Evolutionary conservation across 2,329 filamentous ascomycete species (phyloP), one percentile per base, ranked within the genome.

Genomic region (Calcarisporium arbuscula): DNA sequence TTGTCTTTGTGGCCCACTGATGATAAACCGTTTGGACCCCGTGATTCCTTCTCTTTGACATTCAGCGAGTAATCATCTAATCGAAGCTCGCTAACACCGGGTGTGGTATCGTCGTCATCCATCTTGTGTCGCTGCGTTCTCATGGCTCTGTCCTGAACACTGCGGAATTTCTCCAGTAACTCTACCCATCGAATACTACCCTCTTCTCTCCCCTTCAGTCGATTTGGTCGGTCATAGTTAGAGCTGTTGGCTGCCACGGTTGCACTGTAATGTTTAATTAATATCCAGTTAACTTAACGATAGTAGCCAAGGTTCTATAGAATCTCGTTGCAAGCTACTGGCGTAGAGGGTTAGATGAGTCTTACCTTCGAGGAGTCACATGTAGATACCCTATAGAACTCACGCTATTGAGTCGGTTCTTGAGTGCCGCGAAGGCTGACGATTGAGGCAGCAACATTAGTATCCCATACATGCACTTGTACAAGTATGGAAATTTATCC

Each of bases 391-490:
- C 92, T 56, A 98, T 96, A 34, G 92, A 89, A 65, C 86, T 94
- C 47, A 98, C 92, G 60, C 86, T 95, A 61, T 96, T 96, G 32
- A 98, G 73, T 27, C 92, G 80, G 55, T 98, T 98, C 58, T 95
- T 96, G 38, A 98, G 70, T 3, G 92, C 90, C 19, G 89, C 92
- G 62, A 98, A 98, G 8, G 92, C 94, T 19, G 88, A 94, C 12
- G 90, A 96, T 62, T 98, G 92, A 0, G 92, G 92, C n/a, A 98
- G 74, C 14, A 98, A 80, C 92, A 98, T 98, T 35, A 98, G 70
- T 29, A 98, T 76, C 8, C 92, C 92, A 53, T 96, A 98, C 31
- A 98, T 77, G 61, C 92, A 98, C 64, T 95, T 95, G 69, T 98
- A 96, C 2, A 98, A 70, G 56, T 94, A 86, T 3, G 92, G 92